Percentiles rank a stretch among this genome's conserved stretches.
Evolutionary conservation across 768 basidiomycete species (phyloP).

Genomic region (Dacryopinax primogenitus): DNA sequence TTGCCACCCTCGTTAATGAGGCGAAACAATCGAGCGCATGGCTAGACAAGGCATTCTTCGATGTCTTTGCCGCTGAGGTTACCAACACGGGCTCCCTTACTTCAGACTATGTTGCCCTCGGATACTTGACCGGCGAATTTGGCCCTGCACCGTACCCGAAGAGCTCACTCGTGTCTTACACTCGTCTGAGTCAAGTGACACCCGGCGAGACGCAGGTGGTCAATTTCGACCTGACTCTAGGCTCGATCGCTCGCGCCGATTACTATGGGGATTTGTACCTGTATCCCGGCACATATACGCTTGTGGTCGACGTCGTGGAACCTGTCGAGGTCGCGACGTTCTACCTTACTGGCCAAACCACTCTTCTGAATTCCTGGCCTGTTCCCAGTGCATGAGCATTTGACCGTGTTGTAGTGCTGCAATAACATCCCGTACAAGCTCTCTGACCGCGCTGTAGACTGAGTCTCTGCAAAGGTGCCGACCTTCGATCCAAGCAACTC

Average conservation of each 20-base stretch:
- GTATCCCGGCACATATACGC: constrained; percentile 34
- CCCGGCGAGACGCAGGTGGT: constrained; percentile 26
- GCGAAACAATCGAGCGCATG: constrained; percentile 18
- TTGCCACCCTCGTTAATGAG: constrained; percentile 29
- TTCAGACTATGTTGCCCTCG: constrained; percentile 44
- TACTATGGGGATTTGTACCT: constrained; percentile 35
- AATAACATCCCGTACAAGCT: not conserved
- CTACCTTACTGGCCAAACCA: constrained; percentile 32
- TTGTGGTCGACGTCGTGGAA: constrained; percentile 32
- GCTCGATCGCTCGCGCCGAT: constrained; percentile 40
- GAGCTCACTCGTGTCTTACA: constrained; percentile 41
- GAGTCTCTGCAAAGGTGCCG: too few species aligned
- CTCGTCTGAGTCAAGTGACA: constrained; percentile 30
- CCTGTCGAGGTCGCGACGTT: constrained; percentile 32
- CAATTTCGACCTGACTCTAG: constrained; percentile 35
- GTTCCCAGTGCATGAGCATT: not conserved
- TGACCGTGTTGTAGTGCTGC: not conserved
- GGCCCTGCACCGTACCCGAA: constrained; percentile 42
- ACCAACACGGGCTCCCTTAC: constrained; percentile 37
- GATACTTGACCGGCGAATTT: constrained; percentile 38
- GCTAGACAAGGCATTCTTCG: constrained; percentile 36
- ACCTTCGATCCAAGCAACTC: too few species aligned
- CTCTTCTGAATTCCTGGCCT: constrained; percentile 24
- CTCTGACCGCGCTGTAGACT: too few species aligned
- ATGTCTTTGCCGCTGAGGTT: constrained; percentile 38